Evolutionary conservation across 1,139 yeast genomes (phyloP).

Genomic region (Spathaspora sp.): DNA sequence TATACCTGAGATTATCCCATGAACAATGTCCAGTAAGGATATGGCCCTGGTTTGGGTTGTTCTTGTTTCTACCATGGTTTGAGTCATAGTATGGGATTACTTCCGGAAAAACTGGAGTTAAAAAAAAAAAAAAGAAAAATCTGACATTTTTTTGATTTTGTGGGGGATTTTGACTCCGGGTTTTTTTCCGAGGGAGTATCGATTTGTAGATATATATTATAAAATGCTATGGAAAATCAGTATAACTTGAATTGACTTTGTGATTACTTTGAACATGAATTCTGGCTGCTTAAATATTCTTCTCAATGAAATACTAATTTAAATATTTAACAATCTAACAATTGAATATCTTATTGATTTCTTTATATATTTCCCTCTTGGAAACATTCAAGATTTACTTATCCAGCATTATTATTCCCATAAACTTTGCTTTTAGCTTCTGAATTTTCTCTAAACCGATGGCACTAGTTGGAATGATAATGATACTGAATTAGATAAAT

Average conservation of each 20-base stretch:
- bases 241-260: too few species aligned
- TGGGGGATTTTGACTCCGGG: not conserved
- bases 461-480: too few species aligned
- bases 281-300: too few species aligned
- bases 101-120: not conserved
- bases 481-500: too few species aligned
- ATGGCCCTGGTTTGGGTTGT: not conserved
- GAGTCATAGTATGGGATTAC: too few species aligned
- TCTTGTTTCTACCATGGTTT: too few species aligned
- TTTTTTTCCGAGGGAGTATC: slow-evolving; percentile 18
- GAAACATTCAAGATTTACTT: slow-evolving; percentile 20
- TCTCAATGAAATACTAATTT: slow-evolving; percentile 29
- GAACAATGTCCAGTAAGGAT: slow-evolving; percentile 4
- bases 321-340: slow-evolving; percentile 26
- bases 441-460: too few species aligned
- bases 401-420: slow-evolving; percentile 26
- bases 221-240: too few species aligned
- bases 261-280: too few species aligned
- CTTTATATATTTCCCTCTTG: slow-evolving; percentile 19
- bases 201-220: too few species aligned
- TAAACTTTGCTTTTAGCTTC: slow-evolving; percentile 14
- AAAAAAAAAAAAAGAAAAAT: not conserved
- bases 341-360: slow-evolving; percentile 26
- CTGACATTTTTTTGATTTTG: not conserved
- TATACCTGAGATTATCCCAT: slow-evolving; percentile 20